Evolutionary conservation across 768 basidiomycete species (phyloP).

Genomic region (Psilocybe tampanensis): DNA sequence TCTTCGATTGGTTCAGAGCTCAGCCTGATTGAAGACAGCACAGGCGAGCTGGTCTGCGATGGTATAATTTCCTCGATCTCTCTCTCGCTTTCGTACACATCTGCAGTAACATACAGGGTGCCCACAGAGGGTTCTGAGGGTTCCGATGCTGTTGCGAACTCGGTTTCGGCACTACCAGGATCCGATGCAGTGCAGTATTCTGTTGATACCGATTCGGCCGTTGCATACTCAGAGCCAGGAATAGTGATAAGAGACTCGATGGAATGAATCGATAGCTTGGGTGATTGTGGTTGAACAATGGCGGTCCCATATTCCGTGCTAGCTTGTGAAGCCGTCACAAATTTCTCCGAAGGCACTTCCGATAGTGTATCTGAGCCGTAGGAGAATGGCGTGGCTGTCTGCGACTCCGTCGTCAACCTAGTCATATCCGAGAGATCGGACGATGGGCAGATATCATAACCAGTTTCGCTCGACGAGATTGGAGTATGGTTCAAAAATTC

Average conservation of each 20-base stretch:
- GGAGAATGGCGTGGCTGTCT: conserved; percentile 37
- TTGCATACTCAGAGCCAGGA: conserved; percentile 43
- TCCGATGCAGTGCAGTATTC: conserved; percentile 54
- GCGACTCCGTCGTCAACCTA: conserved; percentile 31
- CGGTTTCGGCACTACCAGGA: conserved; percentile 27
- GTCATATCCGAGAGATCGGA: conserved; percentile 50
- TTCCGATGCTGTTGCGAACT: conserved; percentile 37
- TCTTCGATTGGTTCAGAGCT: conserved; percentile 28
- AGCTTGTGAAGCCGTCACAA: conserved; percentile 47
- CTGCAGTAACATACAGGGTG: conserved; percentile 48
- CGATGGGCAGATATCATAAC: conserved; percentile 55
- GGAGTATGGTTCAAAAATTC: conserved; percentile 29
- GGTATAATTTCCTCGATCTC: conserved; percentile 33
- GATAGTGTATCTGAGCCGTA: conserved; percentile 34
- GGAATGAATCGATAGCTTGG: conserved; percentile 28
- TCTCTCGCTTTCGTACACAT: conserved; percentile 40
- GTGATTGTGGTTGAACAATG: conserved; percentile 32
- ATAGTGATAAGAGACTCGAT: conserved; percentile 36
- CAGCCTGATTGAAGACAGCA: conserved; percentile 33
- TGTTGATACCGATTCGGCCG: conserved; percentile 37
- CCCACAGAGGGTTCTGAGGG: conserved; percentile 34
- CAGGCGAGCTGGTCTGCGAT: conserved; percentile 43
- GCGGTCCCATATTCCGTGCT: conserved; percentile 53
- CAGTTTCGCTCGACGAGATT: conserved; percentile 47
- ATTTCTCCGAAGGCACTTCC: conserved; percentile 39